Conservation (phyloP, 2,329 filamentous ascomycete species). For the Chalara sp. region DNA sequence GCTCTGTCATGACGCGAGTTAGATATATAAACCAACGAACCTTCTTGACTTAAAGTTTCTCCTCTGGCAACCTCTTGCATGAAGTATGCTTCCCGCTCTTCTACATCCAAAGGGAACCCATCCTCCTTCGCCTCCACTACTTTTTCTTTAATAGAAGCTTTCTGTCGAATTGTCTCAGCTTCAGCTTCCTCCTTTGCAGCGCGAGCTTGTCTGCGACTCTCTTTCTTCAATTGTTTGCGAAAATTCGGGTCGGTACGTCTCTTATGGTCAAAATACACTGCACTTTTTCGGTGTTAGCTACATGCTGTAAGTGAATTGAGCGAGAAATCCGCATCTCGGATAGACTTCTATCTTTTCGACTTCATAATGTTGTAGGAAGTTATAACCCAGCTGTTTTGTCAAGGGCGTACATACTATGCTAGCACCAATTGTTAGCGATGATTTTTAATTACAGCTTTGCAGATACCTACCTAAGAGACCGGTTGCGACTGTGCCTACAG, state of each 20-base stretch:
- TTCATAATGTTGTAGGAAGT: too few species aligned
- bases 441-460: too few species aligned
- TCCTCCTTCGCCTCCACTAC: conserved; percentile 82
- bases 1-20: conserved; percentile 1
- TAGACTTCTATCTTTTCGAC: too few species aligned
- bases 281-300: conserved; percentile 18
- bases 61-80: conserved; percentile 90
- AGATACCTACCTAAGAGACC: conserved; percentile 48
- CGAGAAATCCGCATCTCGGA: too few species aligned
- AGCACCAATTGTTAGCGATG: background rate
- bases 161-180: conserved; percentile 57
- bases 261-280: conserved; percentile 62
- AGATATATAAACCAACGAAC: conserved; percentile 41
- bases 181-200: conserved; percentile 67
- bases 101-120: conserved; percentile 82
- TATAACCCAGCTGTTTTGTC: too few species aligned
- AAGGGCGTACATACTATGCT: background rate
- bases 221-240: conserved; percentile 62
- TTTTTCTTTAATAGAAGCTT: conserved; percentile 64
- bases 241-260: conserved; percentile 56
- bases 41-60: conserved; percentile 75
- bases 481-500: conserved; percentile 53
- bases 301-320: too few species aligned
- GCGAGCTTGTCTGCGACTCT: conserved; percentile 66
- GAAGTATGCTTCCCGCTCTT: conserved; percentile 94